These are phyloP conservation scores for Coccomyxa sp. DNA, from an alignment of 139 green algal species.

Conservation along the genomic window DNA sequence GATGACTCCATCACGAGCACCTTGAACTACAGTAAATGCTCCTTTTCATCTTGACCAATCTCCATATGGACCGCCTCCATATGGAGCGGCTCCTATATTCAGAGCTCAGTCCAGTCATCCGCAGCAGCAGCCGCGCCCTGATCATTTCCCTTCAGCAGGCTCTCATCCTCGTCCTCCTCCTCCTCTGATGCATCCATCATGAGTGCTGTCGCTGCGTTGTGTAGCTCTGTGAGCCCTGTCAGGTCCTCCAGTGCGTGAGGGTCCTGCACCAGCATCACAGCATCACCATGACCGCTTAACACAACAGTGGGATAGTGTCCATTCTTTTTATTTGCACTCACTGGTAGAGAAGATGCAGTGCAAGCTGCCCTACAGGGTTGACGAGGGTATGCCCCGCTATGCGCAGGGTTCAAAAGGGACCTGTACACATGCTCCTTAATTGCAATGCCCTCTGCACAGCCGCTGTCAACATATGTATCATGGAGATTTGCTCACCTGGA, in stretches of 20 bases:
- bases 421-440: neutral
- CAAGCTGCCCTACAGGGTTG: no score
- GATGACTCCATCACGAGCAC: no score
- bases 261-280: slow-evolving; percentile 15
- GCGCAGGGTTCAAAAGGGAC: neutral
- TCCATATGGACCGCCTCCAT: no score
- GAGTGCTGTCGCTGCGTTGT: slow-evolving; percentile 8
- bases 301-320: neutral
- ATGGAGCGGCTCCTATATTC: no score
- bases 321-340: neutral
- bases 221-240: slow-evolving; percentile 75
- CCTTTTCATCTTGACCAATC: no score
- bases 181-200: neutral
- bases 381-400: neutral
- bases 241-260: slow-evolving; percentile 66
- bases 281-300: neutral
- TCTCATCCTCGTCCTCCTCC: neutral
- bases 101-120: no score
- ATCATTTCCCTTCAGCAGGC: no score
- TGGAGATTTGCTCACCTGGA: slow-evolving; percentile 18
- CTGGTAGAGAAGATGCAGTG: no score
- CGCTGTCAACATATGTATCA: neutral
- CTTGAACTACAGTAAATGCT: no score
- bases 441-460: neutral
- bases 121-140: no score